phyloP scores from a whole-genome alignment of 441 rosid species.

The Aleurites moluccanus region DNA sequence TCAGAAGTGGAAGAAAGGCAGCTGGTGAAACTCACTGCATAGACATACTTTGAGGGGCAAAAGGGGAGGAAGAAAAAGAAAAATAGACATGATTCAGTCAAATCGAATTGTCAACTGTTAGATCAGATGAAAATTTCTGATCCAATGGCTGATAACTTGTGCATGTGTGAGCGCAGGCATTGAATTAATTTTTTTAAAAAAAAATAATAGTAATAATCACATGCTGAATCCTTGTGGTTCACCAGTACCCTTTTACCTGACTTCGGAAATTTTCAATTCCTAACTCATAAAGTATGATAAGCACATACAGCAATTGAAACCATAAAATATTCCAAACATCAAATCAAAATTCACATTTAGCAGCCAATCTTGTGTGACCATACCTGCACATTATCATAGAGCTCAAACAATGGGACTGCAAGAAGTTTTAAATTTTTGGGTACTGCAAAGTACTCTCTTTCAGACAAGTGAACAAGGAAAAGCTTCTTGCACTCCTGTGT shows the following conservation, averaged over 20 bases:
- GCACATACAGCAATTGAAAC: constrained; percentile 1
- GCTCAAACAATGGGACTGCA: constrained; percentile 97
- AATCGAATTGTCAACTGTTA: not conserved
- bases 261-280: no score
- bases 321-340: not conserved
- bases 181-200: not conserved
- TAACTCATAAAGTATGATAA: not conserved
- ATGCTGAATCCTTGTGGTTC: not conserved
- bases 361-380: not conserved
- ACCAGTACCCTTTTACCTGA: no score
- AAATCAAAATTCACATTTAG: not conserved
- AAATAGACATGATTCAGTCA: not conserved
- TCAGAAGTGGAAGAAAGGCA: not conserved
- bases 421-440: constrained; percentile 96
- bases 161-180: not conserved
- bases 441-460: constrained; percentile 96
- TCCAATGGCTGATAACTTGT: not conserved
- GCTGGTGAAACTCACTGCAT: not conserved
- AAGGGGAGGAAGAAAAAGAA: not conserved
- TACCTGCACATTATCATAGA: constrained; percentile 98
- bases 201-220: not conserved
- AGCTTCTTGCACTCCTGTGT: constrained; percentile 97
- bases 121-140: not conserved
- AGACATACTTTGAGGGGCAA: not conserved
- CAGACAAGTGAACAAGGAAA: constrained; percentile 88